These are phyloP conservation scores for Torrubiella hemipterigena DNA, from an alignment of 2,329 filamentous ascomycete genomes.

Conservation along the genomic window DNA sequence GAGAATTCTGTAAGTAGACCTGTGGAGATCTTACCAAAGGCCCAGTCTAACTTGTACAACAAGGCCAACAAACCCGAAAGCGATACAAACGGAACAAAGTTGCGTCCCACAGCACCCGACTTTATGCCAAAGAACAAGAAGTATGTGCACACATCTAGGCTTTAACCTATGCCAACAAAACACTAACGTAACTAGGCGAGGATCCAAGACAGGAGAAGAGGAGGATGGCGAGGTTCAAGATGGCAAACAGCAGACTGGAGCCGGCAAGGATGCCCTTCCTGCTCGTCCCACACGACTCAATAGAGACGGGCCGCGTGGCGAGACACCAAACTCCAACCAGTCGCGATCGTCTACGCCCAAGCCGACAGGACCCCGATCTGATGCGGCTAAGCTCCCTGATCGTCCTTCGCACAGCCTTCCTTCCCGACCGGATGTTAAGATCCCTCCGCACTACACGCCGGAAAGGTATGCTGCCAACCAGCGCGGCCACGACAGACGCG, in stretches of 20 bases:
- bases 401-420: conserved; percentile 32
- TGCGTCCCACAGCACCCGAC: conserved; percentile 48
- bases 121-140: conserved; percentile 53
- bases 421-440: conserved; percentile 45
- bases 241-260: conserved; percentile 21
- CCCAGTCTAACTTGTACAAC: conserved; percentile 15
- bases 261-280: conserved; percentile 20
- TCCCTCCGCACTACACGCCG: conserved; percentile 32
- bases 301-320: conserved; percentile 17
- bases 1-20: conserved; percentile 42
- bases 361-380: conserved; percentile 9
- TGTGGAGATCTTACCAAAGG: not conserved
- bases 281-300: conserved; percentile 15
- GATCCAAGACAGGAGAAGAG: conserved; percentile 30
- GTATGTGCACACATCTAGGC: too few species aligned
- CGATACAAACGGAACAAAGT: conserved; percentile 25
- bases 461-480: conserved; percentile 26
- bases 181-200: conserved; percentile 24
- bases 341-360: conserved; percentile 16
- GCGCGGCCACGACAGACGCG: conserved; percentile 16
- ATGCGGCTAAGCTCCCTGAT: conserved; percentile 24
- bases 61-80: conserved; percentile 14
- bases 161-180: too few species aligned
- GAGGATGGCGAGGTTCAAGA: conserved; percentile 68
- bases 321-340: conserved; percentile 7